phyloP scores from a whole-genome alignment of 1,139 yeast genomes.

The Blastobotrys malaysiensis region DNA sequence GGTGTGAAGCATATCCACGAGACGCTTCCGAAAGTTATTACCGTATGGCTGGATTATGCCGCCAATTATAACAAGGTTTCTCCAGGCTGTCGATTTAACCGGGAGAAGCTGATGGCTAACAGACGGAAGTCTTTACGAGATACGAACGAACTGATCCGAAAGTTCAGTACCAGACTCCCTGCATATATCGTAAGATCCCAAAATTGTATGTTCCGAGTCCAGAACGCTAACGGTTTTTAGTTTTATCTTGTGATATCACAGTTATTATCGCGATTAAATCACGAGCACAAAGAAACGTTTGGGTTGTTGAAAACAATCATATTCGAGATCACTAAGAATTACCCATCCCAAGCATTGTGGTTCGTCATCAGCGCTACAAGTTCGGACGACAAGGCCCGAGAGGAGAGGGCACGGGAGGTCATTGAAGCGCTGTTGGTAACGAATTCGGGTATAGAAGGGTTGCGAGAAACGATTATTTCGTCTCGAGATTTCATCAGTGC shows the following conservation, averaged over 20 bases:
- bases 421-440: neutral
- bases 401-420: slow-evolving; percentile 18
- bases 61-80: slow-evolving; percentile 28
- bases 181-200: slow-evolving; percentile 44
- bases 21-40: slow-evolving; percentile 81
- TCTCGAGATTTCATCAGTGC: slow-evolving; percentile 31
- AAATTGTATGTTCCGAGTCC: neutral
- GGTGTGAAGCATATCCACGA: slow-evolving; percentile 74
- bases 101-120: slow-evolving; percentile 16
- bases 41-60: slow-evolving; percentile 89
- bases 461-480: slow-evolving; percentile 17
- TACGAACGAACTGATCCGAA: slow-evolving; percentile 35
- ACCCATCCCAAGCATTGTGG: slow-evolving; percentile 86
- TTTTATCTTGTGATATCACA: slow-evolving; percentile 90
- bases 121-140: slow-evolving; percentile 15
- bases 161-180: slow-evolving; percentile 44
- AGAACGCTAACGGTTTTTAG: slow-evolving; percentile 40
- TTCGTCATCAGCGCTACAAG: slow-evolving; percentile 68
- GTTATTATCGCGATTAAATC: slow-evolving; percentile 71
- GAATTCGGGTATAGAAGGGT: neutral
- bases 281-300: slow-evolving; percentile 53
- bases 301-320: slow-evolving; percentile 54
- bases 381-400: slow-evolving; percentile 58
- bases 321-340: slow-evolving; percentile 50
- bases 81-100: slow-evolving; percentile 12